phyloP scores from a whole-genome alignment of 139 green algal species.

The Yamagishiella unicocca region DNA sequence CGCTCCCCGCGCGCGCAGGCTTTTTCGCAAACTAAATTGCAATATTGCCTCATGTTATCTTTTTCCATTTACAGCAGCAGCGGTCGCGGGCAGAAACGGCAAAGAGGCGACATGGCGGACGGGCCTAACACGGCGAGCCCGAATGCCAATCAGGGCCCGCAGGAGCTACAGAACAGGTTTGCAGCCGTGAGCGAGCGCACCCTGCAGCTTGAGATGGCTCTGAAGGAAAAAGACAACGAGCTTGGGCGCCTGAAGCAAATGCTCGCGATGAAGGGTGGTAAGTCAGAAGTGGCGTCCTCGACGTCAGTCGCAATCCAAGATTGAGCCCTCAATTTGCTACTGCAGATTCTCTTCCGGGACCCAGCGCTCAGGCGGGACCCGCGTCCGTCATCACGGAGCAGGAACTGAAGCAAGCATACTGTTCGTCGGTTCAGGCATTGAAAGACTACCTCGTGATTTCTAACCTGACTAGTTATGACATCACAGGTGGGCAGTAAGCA shows the following conservation, averaged over 20 bases:
- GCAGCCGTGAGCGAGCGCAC: slow-evolving; percentile 4
- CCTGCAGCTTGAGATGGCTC: slow-evolving; percentile 23
- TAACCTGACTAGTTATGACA: slow-evolving; percentile 51
- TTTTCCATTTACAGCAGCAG: slow-evolving; percentile 18
- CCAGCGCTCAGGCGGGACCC: slow-evolving; percentile 1
- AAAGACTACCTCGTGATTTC: slow-evolving; percentile 58
- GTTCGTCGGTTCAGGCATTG: slow-evolving; percentile 56
- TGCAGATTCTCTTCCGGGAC: slow-evolving; percentile 35
- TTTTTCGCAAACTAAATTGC: no score
- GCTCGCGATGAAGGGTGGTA: slow-evolving; percentile 10
- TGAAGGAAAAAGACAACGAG: slow-evolving; percentile 43
- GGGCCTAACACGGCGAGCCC: neutral
- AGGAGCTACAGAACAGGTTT: slow-evolving; percentile 33
- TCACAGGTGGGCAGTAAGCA: slow-evolving; percentile 41
- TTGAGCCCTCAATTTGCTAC: no score
- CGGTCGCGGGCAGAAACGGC: slow-evolving; percentile 16
- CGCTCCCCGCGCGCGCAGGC: no score
- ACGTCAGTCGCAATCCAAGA: neutral
- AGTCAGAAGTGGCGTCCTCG: neutral
- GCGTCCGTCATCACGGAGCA: slow-evolving; percentile 37
- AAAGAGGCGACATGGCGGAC: slow-evolving; percentile 11
- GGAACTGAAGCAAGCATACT: slow-evolving; percentile 65
- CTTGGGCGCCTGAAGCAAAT: slow-evolving; percentile 5
- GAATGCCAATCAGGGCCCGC: neutral
- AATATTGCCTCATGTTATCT: neutral